Base-by-base conservation (phyloP, 345 rosid genomes). In the Microthlaspi erraticum region DNA sequence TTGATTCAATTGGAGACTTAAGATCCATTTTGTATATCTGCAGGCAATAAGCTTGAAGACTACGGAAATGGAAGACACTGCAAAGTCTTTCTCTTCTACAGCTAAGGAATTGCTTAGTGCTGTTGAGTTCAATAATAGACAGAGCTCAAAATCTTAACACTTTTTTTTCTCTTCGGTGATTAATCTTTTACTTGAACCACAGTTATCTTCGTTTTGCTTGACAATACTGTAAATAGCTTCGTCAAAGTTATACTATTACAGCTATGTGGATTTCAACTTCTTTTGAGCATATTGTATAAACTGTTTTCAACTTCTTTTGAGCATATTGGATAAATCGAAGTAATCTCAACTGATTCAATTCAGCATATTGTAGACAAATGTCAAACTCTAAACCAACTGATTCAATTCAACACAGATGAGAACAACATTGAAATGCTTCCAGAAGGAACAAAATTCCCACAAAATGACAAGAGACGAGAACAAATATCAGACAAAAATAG, bases 11-110 rank as follows among this genome's bases (percentile, higher is more conserved):
- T 23, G 3, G 10, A 39, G 6, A 10, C 55, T 57, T n/a, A 32
- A 6, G 3, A 26, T 13, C 16, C 1, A 42, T 58, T 64, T 64
- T 43, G 41, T 26, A 34, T 33, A 18, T 68, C 19, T 57, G 67
- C 83, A 88, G 97, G 98, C 96, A 12, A 93, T 93, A 59, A 86
- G 77, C 81, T 31, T 81, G 80, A 93, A 50, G 71, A 69, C 96
- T 14, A 74, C 92, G 14, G 89, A 86, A 71, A 90, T 91, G 97
- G 86, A 88, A 80, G 89, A 85, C 58, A 82, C 84, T 8, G 98
- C 98, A 5, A 85, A 53, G 70, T 91, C 98, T 42, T 93, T 93
- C 85, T 89, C 98, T 14, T 82, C 94, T 0, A 87, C 86, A 76
- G 98, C 97, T 18, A 87, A 80, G 68, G 94, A 93, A 43, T 23